A percentile compares a stretch with the other conserved stretches of the same genome.
Evolutionary conservation across 2,329 filamentous ascomycete species (phyloP).

Genomic region (Trichoderma sp.): DNA sequence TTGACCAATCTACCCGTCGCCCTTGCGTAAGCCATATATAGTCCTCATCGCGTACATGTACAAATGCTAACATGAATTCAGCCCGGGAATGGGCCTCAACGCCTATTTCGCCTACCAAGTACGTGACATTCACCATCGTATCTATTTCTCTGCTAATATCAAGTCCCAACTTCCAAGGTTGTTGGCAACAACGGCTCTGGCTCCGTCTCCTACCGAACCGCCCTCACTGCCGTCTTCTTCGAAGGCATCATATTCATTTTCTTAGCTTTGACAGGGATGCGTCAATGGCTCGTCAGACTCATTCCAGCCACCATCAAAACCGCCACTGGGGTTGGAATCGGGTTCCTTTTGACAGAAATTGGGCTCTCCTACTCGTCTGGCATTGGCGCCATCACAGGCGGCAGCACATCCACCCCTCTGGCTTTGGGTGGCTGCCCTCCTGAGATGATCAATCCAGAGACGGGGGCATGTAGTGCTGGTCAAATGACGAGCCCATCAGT

Average conservation of each 20-base stretch:
- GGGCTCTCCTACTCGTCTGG: constrained; percentile 76
- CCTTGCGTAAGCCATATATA: constrained; percentile 37
- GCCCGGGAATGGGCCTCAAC: constrained; percentile 68
- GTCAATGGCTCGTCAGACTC: constrained; percentile 70
- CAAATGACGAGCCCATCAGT: constrained; percentile 78
- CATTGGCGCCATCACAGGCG: constrained; percentile 79
- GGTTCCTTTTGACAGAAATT: constrained; percentile 64
- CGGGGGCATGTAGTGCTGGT: constrained; percentile 55
- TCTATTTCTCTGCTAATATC: background rate
- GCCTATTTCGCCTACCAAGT: constrained; percentile 67
- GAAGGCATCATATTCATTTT: constrained; percentile 66
- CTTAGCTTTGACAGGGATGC: constrained; percentile 66
- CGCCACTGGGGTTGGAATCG: constrained; percentile 66
- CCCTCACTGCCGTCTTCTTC: constrained; percentile 64
- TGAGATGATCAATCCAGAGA: constrained; percentile 50
- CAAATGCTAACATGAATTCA: constrained; percentile 33
- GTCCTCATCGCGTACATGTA: accelerated
- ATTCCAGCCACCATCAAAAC: constrained; percentile 67
- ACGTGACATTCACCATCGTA: background rate
- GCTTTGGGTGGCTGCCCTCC: constrained; percentile 73
- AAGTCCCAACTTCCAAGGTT: constrained; percentile 39
- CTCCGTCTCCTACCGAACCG: constrained; percentile 58
- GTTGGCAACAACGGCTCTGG: constrained; percentile 62
- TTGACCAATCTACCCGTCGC: constrained; percentile 73
- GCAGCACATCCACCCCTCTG: constrained; percentile 64